Evolutionary conservation across 2,329 filamentous ascomycete genomes (phyloP), one percentile per base, ranked within the genome.

Genomic region (Fusarium proliferatum): DNA sequence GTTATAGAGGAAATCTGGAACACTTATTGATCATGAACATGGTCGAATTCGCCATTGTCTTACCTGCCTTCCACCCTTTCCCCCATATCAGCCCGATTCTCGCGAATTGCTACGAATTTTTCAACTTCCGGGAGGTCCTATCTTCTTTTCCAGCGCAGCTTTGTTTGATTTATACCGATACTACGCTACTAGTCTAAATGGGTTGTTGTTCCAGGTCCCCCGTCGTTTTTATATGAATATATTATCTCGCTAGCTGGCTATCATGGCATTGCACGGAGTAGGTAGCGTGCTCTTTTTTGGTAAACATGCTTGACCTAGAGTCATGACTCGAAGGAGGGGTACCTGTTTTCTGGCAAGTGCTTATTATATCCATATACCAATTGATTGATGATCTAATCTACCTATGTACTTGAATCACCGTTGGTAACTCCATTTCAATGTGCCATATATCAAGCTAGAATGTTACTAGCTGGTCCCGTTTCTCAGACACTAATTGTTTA

Each of bases 181-280:
- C 41, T 59, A 34, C 38, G 33, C 33, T 28, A 28, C 33, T 57
- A 36, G 41, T 41, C 36, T 13, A 36, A 38, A 41, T 34, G 8
- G n/a, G 28, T 28, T 53, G 16, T 71, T 55, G 19, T 48, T 26
- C 56, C 45, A 16, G 21, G 13, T 28, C 21, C 43, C 57, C 45
- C 10, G 16, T 41, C 19, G 36, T 60, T 21, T 59, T 38, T 34
- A 45, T 52, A 45, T 49, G 42, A 42, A 60, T 38, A 43, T 63
- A 30, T 69, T 69, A 62, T 69, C 38, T 61, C 57, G 71, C 41
- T 59, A 61, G 69, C 65, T 68, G 34, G 52, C 62, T 75, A 70
- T 28, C 69, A 66, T 61, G 55, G 72, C 72, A 74, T 75, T 48
- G 58, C 60, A 67, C 38, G 72, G 69, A 75, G 72, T 60, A 52